These are phyloP conservation scores for Tylopilus sp. DNA, from an alignment of 768 basidiomycete genomes.

Conservation along the genomic window DNA sequence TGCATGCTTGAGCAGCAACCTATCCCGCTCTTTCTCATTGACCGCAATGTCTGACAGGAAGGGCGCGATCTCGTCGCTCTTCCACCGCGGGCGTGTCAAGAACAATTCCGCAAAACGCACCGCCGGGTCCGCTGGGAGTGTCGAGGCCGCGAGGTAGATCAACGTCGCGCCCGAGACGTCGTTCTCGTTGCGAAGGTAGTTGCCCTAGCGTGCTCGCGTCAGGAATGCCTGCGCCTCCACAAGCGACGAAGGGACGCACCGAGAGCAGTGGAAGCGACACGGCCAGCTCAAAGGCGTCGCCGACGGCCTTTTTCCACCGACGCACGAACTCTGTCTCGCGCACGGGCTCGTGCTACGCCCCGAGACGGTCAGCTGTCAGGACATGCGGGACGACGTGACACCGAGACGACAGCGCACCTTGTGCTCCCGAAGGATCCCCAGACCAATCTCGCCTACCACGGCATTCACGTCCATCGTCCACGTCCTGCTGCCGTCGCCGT, in stretches of 20 bases:
- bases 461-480: constrained; percentile 67
- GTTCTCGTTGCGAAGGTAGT: constrained; percentile 54
- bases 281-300: constrained; percentile 66
- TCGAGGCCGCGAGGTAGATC: constrained; percentile 72
- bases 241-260: constrained; percentile 38
- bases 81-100: constrained; percentile 73
- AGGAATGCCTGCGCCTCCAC: neutral
- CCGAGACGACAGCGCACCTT: constrained; percentile 37
- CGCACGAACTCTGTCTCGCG: constrained; percentile 50
- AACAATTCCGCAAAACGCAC: constrained; percentile 88
- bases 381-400: neutral
- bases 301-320: constrained; percentile 72
- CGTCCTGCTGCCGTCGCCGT: too few species aligned
- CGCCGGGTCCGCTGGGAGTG: constrained; percentile 72
- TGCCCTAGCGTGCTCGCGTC: constrained; percentile 50
- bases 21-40: constrained; percentile 85
- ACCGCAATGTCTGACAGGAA: constrained; percentile 82
- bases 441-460: constrained; percentile 71
- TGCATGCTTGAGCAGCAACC: constrained; percentile 81
- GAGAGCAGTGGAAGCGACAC: constrained; percentile 67
- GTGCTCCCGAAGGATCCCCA: constrained; percentile 64
- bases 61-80: constrained; percentile 71
- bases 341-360: constrained; percentile 55
- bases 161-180: constrained; percentile 39
- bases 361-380: neutral